These are phyloP conservation scores for Mallotus nudiflorus DNA, from an alignment of 345 rosid species.

Conservation along the genomic window DNA sequence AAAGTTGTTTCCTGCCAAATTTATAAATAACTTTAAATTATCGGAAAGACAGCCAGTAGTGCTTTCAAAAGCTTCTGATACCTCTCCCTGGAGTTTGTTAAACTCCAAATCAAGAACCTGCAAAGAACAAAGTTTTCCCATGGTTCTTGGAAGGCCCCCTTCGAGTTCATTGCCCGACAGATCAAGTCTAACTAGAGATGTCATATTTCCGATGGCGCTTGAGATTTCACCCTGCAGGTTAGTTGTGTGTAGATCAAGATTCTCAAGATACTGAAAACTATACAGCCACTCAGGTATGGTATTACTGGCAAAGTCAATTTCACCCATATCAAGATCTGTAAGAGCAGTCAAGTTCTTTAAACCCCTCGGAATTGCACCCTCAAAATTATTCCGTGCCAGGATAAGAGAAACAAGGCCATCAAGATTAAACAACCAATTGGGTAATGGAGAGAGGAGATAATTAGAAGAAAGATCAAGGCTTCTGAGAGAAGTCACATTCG, in stretches of 20 bases:
- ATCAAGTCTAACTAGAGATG: background rate
- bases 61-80: background rate
- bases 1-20: too few relatives aligned
- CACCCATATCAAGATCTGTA: background rate
- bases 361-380: slow-evolving; percentile 1
- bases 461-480: background rate
- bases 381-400: too few relatives aligned
- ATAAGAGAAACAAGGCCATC: too few relatives aligned
- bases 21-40: too few relatives aligned
- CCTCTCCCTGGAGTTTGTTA: background rate
- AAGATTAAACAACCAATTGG: too few relatives aligned
- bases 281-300: slow-evolving; percentile 7
- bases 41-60: too few relatives aligned
- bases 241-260: background rate
- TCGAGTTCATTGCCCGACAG: slow-evolving; percentile 7
- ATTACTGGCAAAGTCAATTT: background rate
- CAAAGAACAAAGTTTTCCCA: slow-evolving; percentile 9
- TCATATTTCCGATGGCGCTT: background rate
- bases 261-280: background rate
- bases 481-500: background rate
- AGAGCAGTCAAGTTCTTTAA: slow-evolving; percentile 3
- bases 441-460: background rate
- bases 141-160: slow-evolving; percentile 7
- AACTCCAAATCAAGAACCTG: background rate
- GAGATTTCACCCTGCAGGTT: slow-evolving; percentile 15